Evolutionary conservation across 148 eudicot genomes (phyloP).

Genomic region (Talinum fruticosum): DNA sequence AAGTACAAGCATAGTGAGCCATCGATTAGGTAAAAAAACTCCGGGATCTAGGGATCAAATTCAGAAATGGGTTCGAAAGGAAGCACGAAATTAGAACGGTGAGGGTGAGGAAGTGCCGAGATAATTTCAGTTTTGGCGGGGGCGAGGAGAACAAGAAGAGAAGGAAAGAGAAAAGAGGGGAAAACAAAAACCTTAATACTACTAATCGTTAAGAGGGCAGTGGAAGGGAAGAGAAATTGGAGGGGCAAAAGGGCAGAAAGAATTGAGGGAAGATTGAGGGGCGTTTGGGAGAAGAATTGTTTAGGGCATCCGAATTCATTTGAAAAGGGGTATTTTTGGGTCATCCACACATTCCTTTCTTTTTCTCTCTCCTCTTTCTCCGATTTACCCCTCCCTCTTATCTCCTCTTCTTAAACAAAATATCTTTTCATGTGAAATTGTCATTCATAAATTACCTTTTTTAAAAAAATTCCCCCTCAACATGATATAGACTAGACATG

Average conservation of each 20-base stretch:
- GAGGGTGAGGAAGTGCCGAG: neutral
- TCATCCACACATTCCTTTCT: constrained; percentile 10
- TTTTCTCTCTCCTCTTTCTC: constrained; percentile 14
- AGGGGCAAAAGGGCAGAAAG: constrained; percentile 30
- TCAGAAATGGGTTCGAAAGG: neutral
- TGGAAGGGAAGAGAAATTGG: constrained; percentile 29
- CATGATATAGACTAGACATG: too few relatives aligned
- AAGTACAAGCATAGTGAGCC: constrained; percentile 21
- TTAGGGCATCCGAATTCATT: constrained; percentile 2
- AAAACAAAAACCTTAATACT: constrained; percentile 1
- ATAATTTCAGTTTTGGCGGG: constrained; percentile 25
- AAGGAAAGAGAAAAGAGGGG: neutral
- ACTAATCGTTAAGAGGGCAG: constrained; percentile 17
- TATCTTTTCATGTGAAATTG: neutral
- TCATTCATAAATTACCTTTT: too few relatives aligned
- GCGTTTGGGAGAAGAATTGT: constrained; percentile 14
- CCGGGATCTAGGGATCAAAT: constrained; percentile 7
- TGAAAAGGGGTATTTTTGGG: constrained; percentile 35
- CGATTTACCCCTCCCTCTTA: constrained; percentile 19
- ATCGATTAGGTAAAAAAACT: neutral
- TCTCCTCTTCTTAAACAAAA: neutral
- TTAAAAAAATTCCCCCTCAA: too few relatives aligned
- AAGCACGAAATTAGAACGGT: neutral
- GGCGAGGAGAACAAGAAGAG: neutral
- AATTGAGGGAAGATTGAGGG: constrained; percentile 16